Evolutionary conservation across 2,329 filamentous ascomycete genomes (phyloP).

Genomic region (Pseudodiploospora longispora): DNA sequence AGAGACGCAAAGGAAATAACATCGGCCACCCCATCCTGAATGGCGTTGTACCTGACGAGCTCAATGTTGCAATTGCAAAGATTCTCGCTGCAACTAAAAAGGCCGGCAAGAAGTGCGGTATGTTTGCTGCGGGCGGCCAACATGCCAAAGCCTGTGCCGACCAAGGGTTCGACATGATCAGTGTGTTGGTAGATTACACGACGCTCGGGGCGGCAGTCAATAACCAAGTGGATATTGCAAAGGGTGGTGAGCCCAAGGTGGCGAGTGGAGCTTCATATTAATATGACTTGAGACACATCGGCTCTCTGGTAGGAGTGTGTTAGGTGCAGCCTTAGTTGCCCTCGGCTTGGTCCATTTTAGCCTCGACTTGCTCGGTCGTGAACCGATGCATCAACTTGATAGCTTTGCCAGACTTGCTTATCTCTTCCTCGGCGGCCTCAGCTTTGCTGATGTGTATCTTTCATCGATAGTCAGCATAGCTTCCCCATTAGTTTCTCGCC

Average conservation of each 20-base stretch:
- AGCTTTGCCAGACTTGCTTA: constrained; percentile 48
- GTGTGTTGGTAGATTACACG: constrained; percentile 48
- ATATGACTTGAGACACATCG: no score
- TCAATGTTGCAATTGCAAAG: constrained; percentile 51
- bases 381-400: constrained; percentile 75
- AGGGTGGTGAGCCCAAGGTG: constrained; percentile 18
- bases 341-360: constrained; percentile 58
- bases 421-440: constrained; percentile 40
- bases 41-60: constrained; percentile 48
- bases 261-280: no score
- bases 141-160: constrained; percentile 47
- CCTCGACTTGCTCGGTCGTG: constrained; percentile 55
- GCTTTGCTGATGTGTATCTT: constrained; percentile 57
- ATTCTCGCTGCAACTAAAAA: constrained; percentile 49
- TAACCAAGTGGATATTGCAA: constrained; percentile 38
- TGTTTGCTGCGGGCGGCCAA: constrained; percentile 48
- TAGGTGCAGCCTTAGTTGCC: constrained; percentile 9
- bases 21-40: constrained; percentile 55
- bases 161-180: constrained; percentile 55
- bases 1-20: constrained; percentile 38
- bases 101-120: constrained; percentile 59
- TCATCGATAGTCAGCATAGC: background rate
- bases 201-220: constrained; percentile 37
- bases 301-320: background rate
- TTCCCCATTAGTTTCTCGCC: background rate